Conservation (phyloP, 2,329 filamentous ascomycete species). For the Phyllosticta citribraziliensis region DNA sequence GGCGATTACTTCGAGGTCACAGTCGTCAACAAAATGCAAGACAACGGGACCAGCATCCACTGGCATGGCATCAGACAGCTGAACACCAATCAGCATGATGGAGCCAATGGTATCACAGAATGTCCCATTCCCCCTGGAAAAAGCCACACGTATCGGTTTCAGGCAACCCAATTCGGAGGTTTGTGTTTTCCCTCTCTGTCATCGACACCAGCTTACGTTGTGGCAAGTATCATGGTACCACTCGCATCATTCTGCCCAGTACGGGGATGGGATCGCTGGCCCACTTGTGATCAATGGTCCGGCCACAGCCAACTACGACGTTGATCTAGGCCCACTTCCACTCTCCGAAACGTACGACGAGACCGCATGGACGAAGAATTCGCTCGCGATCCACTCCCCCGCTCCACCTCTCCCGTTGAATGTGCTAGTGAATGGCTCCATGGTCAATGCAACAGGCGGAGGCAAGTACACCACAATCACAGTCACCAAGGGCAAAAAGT, state of each 20-base stretch:
- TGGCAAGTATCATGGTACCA: conserved; percentile 20
- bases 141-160: conserved; percentile 44
- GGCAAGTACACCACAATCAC: conserved; percentile 26
- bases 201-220: background rate
- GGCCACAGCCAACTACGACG: conserved; percentile 28
- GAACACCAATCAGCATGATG: conserved; percentile 46
- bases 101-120: conserved; percentile 40
- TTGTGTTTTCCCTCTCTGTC: background rate
- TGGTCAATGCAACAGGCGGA: conserved; percentile 33
- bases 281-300: conserved; percentile 32
- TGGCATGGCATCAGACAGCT: conserved; percentile 53
- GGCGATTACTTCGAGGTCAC: conserved; percentile 34
- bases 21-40: conserved; percentile 42
- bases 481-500: conserved; percentile 39
- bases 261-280: conserved; percentile 29
- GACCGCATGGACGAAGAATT: conserved; percentile 11
- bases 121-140: conserved; percentile 21
- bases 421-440: conserved; percentile 46
- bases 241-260: conserved; percentile 21
- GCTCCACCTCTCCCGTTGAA: conserved; percentile 35
- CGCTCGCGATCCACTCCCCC: conserved; percentile 20
- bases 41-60: conserved; percentile 54
- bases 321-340: conserved; percentile 28
- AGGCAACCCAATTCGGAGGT: conserved; percentile 34
- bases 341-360: conserved; percentile 30